Evolutionary conservation across 495 filamentous ascomycete genomes (phyloP).

Genomic region (Xylaria longipes): DNA sequence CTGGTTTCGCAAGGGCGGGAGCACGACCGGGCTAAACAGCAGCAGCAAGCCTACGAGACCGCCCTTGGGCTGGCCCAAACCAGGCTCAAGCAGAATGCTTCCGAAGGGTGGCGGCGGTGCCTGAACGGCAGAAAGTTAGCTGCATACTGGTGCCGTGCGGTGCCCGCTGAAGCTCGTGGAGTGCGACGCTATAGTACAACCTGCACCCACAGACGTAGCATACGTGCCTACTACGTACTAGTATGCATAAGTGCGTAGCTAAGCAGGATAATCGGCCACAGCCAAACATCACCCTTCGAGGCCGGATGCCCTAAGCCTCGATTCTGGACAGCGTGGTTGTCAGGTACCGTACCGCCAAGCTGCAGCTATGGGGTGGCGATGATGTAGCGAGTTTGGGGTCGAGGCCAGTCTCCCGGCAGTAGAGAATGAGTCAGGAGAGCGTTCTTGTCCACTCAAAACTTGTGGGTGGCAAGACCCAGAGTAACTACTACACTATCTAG

Average conservation of each 20-base stretch:
- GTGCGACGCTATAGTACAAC: constrained; percentile 21
- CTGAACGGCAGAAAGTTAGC: constrained; percentile 27
- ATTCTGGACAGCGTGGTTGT: constrained; percentile 2
- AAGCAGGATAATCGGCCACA: constrained; percentile 16
- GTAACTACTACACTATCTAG: constrained; percentile 17
- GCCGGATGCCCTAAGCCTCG: constrained; percentile 19
- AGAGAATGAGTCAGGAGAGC: constrained; percentile 20
- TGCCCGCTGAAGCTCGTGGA: constrained; percentile 28
- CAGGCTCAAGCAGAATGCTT: constrained; percentile 33
- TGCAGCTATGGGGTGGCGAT: constrained; percentile 9
- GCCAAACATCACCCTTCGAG: constrained; percentile 9
- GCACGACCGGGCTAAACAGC: constrained; percentile 17
- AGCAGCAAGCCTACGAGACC: neutral
- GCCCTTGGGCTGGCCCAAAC: constrained; percentile 23
- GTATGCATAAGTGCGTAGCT: constrained; percentile 17
- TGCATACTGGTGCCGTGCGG: constrained; percentile 21
- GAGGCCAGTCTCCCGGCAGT: constrained; percentile 30
- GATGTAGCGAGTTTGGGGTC: constrained; percentile 12
- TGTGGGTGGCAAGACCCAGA: constrained; percentile 2
- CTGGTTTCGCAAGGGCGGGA: constrained; percentile 9
- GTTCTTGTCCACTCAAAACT: neutral
- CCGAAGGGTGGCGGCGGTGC: constrained; percentile 32
- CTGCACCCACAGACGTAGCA: constrained; percentile 15
- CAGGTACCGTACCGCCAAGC: constrained; percentile 23
- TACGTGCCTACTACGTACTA: constrained; percentile 9